Evolutionary conservation across 345 rosid species (phyloP).

Genomic region (Barbarea vulgaris): DNA sequence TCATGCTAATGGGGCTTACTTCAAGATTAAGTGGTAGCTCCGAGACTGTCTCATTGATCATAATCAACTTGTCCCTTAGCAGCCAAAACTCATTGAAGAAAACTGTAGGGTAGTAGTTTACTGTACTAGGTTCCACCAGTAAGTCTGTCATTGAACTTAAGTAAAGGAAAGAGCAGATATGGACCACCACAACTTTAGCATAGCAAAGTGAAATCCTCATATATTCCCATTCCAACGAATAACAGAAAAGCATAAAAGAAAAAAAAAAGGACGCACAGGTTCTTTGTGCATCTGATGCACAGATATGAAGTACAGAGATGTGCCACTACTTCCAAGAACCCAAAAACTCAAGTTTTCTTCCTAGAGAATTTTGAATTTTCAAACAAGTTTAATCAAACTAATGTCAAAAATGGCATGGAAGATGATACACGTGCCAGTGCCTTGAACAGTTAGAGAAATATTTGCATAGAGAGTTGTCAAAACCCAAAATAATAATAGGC

Average conservation of each 20-base stretch:
- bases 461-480: slow-evolving; percentile 7
- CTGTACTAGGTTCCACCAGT: slow-evolving; percentile 67
- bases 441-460: slow-evolving; percentile 13
- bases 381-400: background rate
- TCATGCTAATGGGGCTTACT: slow-evolving; percentile 93
- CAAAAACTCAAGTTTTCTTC: background rate
- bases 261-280: background rate
- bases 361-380: background rate
- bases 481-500: background rate
- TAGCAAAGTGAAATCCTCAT: background rate
- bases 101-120: slow-evolving; percentile 77
- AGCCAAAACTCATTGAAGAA: slow-evolving; percentile 97
- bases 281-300: background rate
- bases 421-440: slow-evolving; percentile 10
- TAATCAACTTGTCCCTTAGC: slow-evolving; percentile 79
- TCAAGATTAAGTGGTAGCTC: slow-evolving; percentile 84
- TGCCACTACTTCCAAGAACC: background rate
- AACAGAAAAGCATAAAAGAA: background rate
- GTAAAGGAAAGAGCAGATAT: slow-evolving; percentile 37
- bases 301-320: background rate
- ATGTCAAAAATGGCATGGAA: background rate
- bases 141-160: slow-evolving; percentile 68
- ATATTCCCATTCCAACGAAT: background rate
- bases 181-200: background rate
- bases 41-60: slow-evolving; percentile 70